phyloP scores from a whole-genome alignment of 176 grass and related monocot genomes.

The Urochloa ruziziensis region DNA sequence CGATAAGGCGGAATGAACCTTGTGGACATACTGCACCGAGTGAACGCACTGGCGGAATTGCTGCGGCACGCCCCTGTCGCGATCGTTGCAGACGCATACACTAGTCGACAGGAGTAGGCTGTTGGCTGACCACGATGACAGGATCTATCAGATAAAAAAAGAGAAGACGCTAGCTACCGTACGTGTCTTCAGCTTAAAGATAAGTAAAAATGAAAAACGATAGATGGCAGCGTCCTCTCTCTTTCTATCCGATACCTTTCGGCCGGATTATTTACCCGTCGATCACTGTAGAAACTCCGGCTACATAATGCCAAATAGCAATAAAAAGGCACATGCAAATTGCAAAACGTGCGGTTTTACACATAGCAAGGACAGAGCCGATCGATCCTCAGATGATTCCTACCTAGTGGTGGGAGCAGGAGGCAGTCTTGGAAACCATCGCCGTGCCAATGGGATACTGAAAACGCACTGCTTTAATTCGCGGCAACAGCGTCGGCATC shows the following conservation, averaged over 20 bases:
- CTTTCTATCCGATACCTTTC: background rate
- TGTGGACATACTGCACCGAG: background rate
- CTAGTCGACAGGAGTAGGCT: background rate
- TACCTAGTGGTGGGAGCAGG: too few species aligned
- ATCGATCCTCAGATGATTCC: too few species aligned
- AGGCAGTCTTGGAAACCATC: too few species aligned
- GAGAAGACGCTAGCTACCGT: background rate
- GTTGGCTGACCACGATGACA: background rate
- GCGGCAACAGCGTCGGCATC: too few species aligned
- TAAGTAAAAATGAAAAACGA: background rate
- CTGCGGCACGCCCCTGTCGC: background rate
- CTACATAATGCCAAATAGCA: too few species aligned
- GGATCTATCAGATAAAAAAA: too few species aligned
- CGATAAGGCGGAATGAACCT: background rate
- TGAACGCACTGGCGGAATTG: background rate
- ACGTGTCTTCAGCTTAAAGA: background rate
- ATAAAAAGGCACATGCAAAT: too few species aligned
- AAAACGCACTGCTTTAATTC: too few species aligned
- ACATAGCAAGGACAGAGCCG: too few species aligned
- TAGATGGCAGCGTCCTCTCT: background rate
- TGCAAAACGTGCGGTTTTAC: too few species aligned
- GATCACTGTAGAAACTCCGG: background rate
- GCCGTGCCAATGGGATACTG: too few species aligned
- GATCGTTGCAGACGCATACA: too few species aligned
- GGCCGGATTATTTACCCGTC: background rate